Conservation (phyloP, 139 green algal genomes). For the Chlorella sp. region DNA sequence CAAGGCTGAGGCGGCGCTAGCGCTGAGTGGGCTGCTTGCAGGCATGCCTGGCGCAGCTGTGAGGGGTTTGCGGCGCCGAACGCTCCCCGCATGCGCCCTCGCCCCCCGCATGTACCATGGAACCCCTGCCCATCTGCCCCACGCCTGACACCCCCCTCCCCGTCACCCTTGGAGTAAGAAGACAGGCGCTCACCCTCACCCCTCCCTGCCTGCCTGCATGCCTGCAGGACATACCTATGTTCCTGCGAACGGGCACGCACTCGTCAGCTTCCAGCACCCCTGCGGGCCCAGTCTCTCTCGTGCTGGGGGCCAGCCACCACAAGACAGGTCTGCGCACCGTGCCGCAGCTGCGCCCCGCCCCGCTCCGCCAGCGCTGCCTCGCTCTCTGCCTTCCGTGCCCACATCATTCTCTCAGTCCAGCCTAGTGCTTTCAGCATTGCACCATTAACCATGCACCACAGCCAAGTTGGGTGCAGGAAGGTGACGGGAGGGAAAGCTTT, state of each 20-base stretch:
- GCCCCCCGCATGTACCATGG: no score
- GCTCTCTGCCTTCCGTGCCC: neutral
- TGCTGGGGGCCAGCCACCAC: constrained; percentile 5
- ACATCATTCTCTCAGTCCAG: neutral
- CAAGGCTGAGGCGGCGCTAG: no score
- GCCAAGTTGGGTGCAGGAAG: no score
- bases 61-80: no score
- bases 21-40: neutral
- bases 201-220: neutral
- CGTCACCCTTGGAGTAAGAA: neutral
- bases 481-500: no score
- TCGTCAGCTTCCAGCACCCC: no score
- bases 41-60: neutral
- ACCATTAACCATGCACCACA: neutral
- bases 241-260: neutral
- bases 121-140: no score
- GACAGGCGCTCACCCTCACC: neutral
- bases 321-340: neutral
- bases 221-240: neutral
- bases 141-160: neutral
- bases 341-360: neutral
- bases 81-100: no score
- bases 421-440: neutral
- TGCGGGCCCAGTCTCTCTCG: neutral
- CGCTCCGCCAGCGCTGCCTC: neutral